Evolutionary conservation across 1,284 basidiomycete genomes (phyloP).

Genomic region (Phylloboletellus chloephorus): DNA sequence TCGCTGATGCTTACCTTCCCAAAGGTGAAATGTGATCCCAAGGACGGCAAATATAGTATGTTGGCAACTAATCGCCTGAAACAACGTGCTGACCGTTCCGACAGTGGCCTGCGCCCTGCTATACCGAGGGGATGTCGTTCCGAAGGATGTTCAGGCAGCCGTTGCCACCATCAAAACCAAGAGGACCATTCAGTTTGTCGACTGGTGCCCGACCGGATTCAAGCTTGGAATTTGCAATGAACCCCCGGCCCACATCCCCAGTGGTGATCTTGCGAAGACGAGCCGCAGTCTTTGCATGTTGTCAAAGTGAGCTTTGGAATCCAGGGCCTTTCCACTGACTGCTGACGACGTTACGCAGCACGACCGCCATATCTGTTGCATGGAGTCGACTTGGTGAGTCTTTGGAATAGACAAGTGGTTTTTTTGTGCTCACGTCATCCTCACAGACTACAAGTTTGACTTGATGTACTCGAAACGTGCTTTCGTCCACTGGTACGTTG

Average conservation of each 20-base stretch:
- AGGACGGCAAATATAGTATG: constrained; percentile 95
- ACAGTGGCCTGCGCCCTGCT: constrained; percentile 83
- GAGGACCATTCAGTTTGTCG: constrained; percentile 94
- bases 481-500: constrained; percentile 97
- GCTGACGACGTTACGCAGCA: constrained; percentile 43
- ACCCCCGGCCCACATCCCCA: constrained; percentile 84
- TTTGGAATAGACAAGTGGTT: not conserved
- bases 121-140: constrained; percentile 95
- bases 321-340: constrained; percentile 1
- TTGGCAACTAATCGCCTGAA: constrained; percentile 11
- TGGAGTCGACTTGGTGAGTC: constrained; percentile 82
- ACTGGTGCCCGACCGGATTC: constrained; percentile 98
- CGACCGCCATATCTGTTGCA: constrained; percentile 90
- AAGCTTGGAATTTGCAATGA: constrained; percentile 99
- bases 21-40: constrained; percentile 87
- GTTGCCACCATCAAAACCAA: constrained; percentile 96
- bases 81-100: constrained; percentile 3
- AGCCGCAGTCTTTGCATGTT: constrained; percentile 96
- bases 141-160: constrained; percentile 94
- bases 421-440: constrained; percentile 13
- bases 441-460: constrained; percentile 95
- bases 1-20: constrained; percentile 8
- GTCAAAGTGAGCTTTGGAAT: constrained; percentile 53
- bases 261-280: constrained; percentile 93
- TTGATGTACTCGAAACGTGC: constrained; percentile 96